Evolutionary conservation across 371 early-diverging fungal species (phyloP), one percentile per base, ranked within the genome.

Genomic region (Quaeritorhiza haematococci): DNA sequence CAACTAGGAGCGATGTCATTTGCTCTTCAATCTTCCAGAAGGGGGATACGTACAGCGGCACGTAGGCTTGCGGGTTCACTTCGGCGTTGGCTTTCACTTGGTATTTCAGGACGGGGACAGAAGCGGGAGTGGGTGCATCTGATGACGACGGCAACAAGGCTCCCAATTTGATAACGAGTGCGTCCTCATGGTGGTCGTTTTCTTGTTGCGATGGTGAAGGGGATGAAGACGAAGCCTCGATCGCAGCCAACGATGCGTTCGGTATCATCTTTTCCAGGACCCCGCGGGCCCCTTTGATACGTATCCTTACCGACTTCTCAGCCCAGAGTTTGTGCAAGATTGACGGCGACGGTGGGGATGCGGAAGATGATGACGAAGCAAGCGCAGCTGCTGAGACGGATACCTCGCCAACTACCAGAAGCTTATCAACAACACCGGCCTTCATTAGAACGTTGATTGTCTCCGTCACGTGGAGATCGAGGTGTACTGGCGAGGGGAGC

Each of bases 321-420:
- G n/a, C n/a, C n/a, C n/a, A n/a, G n/a, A n/a, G n/a, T n/a, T n/a
- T n/a, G n/a, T n/a, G n/a, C n/a, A n/a, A n/a, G n/a, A n/a, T n/a
- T n/a, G n/a, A n/a, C n/a, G n/a, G n/a, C n/a, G n/a, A n/a, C n/a
- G n/a, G n/a, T n/a, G n/a, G n/a, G n/a, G n/a, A n/a, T n/a, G n/a
- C n/a, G n/a, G n/a, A n/a, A n/a, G n/a, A n/a, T n/a, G n/a, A n/a
- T n/a, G n/a, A n/a, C n/a, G n/a, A n/a, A n/a, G n/a, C n/a, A n/a
- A n/a, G n/a, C n/a, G n/a, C n/a, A n/a, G n/a, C n/a, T n/a, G n/a
- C n/a, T n/a, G n/a, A n/a, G n/a, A n/a, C n/a, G n/a, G 58, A 29
- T 8, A 73, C 58, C 28, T 69, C 73, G 19, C 73, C 73, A 45
- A 60, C 67, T 29, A 73, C 24, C 24, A 69, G 45, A 19, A 73